Base-by-base conservation (phyloP, 1,284 basidiomycete genomes). In the Leccinum pachyderme region DNA sequence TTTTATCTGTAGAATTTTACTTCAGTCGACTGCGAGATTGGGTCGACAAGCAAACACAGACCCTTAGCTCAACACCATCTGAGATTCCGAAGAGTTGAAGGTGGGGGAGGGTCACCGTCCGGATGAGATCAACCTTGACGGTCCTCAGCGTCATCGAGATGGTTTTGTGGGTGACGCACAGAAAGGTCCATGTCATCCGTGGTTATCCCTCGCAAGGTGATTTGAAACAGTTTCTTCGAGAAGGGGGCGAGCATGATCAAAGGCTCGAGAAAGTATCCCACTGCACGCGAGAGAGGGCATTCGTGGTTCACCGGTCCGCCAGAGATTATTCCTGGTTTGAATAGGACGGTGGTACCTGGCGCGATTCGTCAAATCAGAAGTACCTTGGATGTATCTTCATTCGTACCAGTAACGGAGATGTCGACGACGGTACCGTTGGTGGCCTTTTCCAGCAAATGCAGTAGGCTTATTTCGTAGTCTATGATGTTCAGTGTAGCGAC, bases 371-470 rank as follows among this genome's bases (percentile, higher is more conserved):
- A 56, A 51, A 33, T 18, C 5, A 39, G 46, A 56, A 54, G 12
- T 27, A 33, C 11, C 33, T 57, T 18, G 39, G 27, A 29, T 25
- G 22, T 39, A 41, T 41, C 45, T 39, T 12, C 8, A 46, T 47
- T 37, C 81, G 57, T 59, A 92, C 92, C 93, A 12, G 97, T 99
- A 18, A 96, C 90, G 2, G 93, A 96, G 54, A 99, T 99, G 71
- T 99, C 97, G 59, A 99, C 93, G 27, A 92, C 76, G 7, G 92
- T 93, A 1, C 97, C 97, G 79, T 99, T 98, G 4, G 95, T 97
- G 2, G 93, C 76, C 68, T 94, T 95, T 71, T 99, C 96, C 27
- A 99, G 67, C 12, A 99, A 75, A 24, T 97, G 79, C 44, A 99
- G 71, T 31, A 98, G 81, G 65, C 91, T 96, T 52, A 97, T 87